Conservation (phyloP, 1,139 yeast genomes). For the Taphrina communis region DNA sequence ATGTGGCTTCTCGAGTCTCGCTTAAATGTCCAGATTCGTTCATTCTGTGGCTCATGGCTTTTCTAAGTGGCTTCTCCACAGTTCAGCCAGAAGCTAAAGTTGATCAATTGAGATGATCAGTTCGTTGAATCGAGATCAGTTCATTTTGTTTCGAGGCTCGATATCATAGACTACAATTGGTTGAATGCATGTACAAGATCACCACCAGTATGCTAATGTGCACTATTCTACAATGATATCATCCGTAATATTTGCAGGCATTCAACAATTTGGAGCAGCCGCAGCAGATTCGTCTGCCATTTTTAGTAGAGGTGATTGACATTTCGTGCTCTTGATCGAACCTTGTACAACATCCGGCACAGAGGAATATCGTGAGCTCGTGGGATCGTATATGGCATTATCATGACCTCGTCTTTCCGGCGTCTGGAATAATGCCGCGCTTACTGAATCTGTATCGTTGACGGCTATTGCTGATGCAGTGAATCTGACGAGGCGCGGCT, state of each 20-base stretch:
- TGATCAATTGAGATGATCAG: background rate
- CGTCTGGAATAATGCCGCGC: background rate
- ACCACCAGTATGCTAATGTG: background rate
- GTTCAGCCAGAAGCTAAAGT: background rate
- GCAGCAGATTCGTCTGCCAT: too few species aligned
- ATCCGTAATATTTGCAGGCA: too few species aligned
- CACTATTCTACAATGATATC: background rate
- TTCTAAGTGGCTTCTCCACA: background rate
- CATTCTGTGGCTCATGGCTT: background rate
- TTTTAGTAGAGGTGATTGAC: background rate
- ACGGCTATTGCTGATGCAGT: conserved; percentile 1
- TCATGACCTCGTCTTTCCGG: background rate
- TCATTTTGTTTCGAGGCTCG: too few species aligned
- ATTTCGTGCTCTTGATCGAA: background rate
- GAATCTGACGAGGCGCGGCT: background rate
- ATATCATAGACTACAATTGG: too few species aligned
- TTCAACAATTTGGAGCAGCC: too few species aligned
- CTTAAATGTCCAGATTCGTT: background rate
- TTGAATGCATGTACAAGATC: too few species aligned
- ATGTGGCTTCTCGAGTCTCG: background rate
- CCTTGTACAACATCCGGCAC: background rate
- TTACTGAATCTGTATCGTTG: background rate
- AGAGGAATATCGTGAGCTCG: conserved; percentile 8
- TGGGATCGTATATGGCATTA: background rate
- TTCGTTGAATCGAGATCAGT: too few species aligned